Base-by-base conservation (phyloP, 768 basidiomycete genomes). In the Hericium erinaceus region DNA sequence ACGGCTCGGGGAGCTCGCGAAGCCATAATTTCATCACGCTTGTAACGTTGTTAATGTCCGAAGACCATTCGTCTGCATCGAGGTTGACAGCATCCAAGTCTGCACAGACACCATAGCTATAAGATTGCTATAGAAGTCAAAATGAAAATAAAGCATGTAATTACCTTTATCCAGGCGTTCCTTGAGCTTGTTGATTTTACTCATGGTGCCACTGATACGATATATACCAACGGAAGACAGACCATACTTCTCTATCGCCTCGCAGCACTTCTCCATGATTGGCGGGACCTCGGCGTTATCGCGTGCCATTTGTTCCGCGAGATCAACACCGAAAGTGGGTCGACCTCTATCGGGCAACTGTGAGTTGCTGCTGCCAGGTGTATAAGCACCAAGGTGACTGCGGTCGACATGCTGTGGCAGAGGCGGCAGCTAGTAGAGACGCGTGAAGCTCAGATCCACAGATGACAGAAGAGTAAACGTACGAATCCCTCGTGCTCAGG, bases 11-110 rank as follows among this genome's bases (percentile, higher is more conserved):
- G 41, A 98, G 77, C 67, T 99, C 97, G 61, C 97, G 80, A 65
- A 99, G 78, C 95, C 97, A 99, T 65, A 94, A 77, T 72, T 99
- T 99, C 60, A 98, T 75, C 22, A 87, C 91, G 57, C 92, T 90
- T n/a, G 97, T 81, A 54, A 98, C 88, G 59, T 91, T 93, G 74
- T 95, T 98, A 72, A 98, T 94, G 69, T 99, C 97, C 16, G 83
- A 79, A 38, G 89, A 82, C 90, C 94, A 94, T 69, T 98, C 95
- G 4, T 89, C 82, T 6, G 85, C 77, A 67, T 93, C 84, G 54
- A 99, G 76, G 71, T 98, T 87, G 39, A 94, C 89, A 1, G 83
- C 77, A 16, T 97, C 90, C 50, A 98, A 72, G 69, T 98, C 95
- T 86, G 61, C 15, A 15, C 33, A 33, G 33, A 10, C 33, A 33